Evolutionary conservation across 2,329 filamentous ascomycete species (phyloP).

Genomic region (Periconia sp.): DNA sequence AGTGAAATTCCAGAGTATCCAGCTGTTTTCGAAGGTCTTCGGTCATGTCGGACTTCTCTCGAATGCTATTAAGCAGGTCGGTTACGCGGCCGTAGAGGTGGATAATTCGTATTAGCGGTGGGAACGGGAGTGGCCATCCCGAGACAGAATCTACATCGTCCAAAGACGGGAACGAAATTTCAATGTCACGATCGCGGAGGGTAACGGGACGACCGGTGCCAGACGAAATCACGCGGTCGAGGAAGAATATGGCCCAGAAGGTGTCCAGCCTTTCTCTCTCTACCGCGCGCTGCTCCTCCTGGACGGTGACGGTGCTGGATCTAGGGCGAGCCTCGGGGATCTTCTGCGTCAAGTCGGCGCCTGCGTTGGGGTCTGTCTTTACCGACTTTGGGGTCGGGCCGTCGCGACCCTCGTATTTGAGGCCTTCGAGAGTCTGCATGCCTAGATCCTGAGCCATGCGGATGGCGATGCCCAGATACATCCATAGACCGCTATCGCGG

Average conservation of each 20-base stretch:
- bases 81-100: constrained; percentile 85
- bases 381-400: constrained; percentile 64
- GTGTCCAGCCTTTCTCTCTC: constrained; percentile 86
- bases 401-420: constrained; percentile 63
- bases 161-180: constrained; percentile 71
- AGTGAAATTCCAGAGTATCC: constrained; percentile 77
- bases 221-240: constrained; percentile 86
- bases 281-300: constrained; percentile 67
- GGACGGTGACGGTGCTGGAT: constrained; percentile 31
- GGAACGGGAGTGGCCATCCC: constrained; percentile 79
- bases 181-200: constrained; percentile 82
- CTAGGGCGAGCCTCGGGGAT: constrained; percentile 56
- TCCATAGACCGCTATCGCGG: constrained; percentile 89
- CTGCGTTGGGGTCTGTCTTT: constrained; percentile 43
- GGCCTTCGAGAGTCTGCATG: constrained; percentile 79
- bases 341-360: constrained; percentile 58
- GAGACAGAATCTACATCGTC: constrained; percentile 60
- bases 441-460: constrained; percentile 82
- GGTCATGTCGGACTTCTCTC: constrained; percentile 74
- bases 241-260: constrained; percentile 88
- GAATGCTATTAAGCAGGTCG: constrained; percentile 82
- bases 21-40: constrained; percentile 74
- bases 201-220: constrained; percentile 86
- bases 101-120: constrained; percentile 80
- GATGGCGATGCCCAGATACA: constrained; percentile 89